Conservation (phyloP, 805 yeast species). For the Dipodascopsis uninucleata region DNA sequence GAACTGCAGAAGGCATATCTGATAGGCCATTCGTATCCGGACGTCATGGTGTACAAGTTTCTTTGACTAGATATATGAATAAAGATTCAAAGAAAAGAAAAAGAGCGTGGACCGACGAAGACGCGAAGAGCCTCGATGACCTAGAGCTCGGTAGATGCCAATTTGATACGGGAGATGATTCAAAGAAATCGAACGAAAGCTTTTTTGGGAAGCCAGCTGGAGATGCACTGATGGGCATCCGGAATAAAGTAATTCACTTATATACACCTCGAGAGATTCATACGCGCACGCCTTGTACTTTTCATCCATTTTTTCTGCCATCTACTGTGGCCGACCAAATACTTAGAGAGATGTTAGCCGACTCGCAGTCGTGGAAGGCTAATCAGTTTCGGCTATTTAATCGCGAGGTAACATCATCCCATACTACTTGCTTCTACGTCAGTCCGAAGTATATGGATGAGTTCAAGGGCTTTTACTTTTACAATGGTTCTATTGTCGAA, state of each 20-base stretch:
- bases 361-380: slow-evolving; percentile 40
- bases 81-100: too few relatives aligned
- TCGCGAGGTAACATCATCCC: slow-evolving; percentile 57
- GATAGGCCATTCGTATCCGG: too few relatives aligned
- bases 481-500: slow-evolving; percentile 42
- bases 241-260: slow-evolving; percentile 36
- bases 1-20: too few relatives aligned
- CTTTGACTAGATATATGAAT: too few relatives aligned
- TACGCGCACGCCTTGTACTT: slow-evolving; percentile 45
- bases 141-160: slow-evolving; percentile 2
- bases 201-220: too few relatives aligned
- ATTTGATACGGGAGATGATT: slow-evolving; percentile 12
- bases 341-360: slow-evolving; percentile 43
- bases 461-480: slow-evolving; percentile 27
- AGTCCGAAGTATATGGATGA: slow-evolving; percentile 27
- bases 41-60: too few relatives aligned
- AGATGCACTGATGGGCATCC: too few relatives aligned
- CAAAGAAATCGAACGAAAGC: slow-evolving; percentile 26
- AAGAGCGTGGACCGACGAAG: slow-evolving; percentile 13
- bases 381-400: slow-evolving; percentile 61
- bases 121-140: neutral
- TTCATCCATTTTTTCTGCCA: slow-evolving; percentile 53
- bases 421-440: slow-evolving; percentile 43
- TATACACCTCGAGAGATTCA: slow-evolving; percentile 51
- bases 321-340: slow-evolving; percentile 46